Evolutionary conservation across 2,329 filamentous ascomycete genomes (phyloP).

Genomic region (Nothophaeocryptopus gaeumannii): DNA sequence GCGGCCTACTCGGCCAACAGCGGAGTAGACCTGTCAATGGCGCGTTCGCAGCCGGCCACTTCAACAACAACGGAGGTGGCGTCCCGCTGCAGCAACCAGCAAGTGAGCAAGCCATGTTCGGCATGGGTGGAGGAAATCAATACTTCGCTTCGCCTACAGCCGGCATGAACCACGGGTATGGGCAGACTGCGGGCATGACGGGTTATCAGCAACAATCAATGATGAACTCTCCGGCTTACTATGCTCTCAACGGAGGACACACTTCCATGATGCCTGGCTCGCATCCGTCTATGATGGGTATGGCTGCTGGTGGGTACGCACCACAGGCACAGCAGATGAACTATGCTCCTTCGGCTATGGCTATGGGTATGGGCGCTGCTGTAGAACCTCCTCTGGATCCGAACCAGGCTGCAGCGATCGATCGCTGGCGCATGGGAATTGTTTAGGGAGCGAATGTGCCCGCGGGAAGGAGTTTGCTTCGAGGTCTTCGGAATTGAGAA

Average conservation of each 20-base stretch:
- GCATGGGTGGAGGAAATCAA: slow-evolving; percentile 12
- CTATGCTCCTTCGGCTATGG: too few species aligned
- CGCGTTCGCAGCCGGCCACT: slow-evolving; percentile 32
- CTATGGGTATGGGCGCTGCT: too few species aligned
- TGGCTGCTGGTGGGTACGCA: too few species aligned
- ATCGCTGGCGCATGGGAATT: too few species aligned
- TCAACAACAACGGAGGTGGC: slow-evolving; percentile 22
- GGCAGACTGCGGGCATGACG: slow-evolving; percentile 11
- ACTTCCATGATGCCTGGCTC: too few species aligned
- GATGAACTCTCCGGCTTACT: slow-evolving; percentile 20
- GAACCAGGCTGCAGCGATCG: too few species aligned
- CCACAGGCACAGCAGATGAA: too few species aligned
- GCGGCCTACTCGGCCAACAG: slow-evolving; percentile 26
- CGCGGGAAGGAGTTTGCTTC: too few species aligned
- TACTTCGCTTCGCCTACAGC: slow-evolving; percentile 30
- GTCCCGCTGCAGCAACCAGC: slow-evolving; percentile 9
- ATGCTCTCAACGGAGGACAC: slow-evolving; percentile 15
- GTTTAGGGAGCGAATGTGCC: too few species aligned
- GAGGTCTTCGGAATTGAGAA: too few species aligned
- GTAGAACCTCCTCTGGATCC: too few species aligned
- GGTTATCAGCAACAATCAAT: slow-evolving; percentile 13
- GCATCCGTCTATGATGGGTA: too few species aligned
- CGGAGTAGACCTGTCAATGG: slow-evolving; percentile 29
- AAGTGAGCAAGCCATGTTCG: slow-evolving; percentile 21
- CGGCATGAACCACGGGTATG: slow-evolving; percentile 21